Percentiles rank a stretch among this genome's conserved stretches.
Conservation (phyloP, 129 eudicot genomes). For the Daucus carota region DH1_v3.0 NC_030382.2:46141001-46141500, state of each 20-base stretch:
- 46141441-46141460: not conserved
- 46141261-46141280: not conserved
- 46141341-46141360: too few species aligned
- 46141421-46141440: not conserved
- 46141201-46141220: not conserved
- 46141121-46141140: not conserved
- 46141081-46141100: not conserved
- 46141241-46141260: not conserved
- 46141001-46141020: constrained; percentile 47
- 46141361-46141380: not conserved
- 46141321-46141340: not conserved
- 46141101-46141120: not conserved
- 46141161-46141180: not conserved
- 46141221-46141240: not conserved
- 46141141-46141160: not conserved
- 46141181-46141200: not conserved
- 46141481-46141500: not conserved
- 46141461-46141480: not conserved
- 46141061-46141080: not conserved
- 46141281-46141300: not conserved
- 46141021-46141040: constrained; percentile 12
- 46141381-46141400: not conserved
- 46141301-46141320: not conserved
- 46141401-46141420: not conserved
- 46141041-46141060: not conserved